Percentiles rank a stretch among this genome's conserved stretches.
Conservation (phyloP, 73 alveolate species). For the Paramecium pentaurelia region DNA sequence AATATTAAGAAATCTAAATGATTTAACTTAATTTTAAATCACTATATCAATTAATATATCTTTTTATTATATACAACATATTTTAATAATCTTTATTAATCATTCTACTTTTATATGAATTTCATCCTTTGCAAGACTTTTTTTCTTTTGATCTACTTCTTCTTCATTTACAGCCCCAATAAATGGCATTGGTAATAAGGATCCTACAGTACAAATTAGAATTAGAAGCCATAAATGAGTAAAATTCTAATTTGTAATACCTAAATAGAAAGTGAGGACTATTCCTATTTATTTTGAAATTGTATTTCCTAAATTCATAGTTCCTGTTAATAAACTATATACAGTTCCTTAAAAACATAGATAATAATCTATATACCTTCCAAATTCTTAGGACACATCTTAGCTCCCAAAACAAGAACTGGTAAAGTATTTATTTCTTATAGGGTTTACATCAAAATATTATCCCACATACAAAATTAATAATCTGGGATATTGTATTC, state of each 20-base stretch:
- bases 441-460: slow-evolving; percentile 58
- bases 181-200: slow-evolving; percentile 20
- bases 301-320: slow-evolving; percentile 75
- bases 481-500: slow-evolving; percentile 60
- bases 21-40: background rate
- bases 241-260: slow-evolving; percentile 66
- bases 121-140: background rate
- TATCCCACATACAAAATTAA: slow-evolving; percentile 51
- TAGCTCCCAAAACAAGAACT: slow-evolving; percentile 75
- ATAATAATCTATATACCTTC: slow-evolving; percentile 58
- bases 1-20: background rate
- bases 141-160: background rate
- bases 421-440: slow-evolving; percentile 77
- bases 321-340: slow-evolving; percentile 75
- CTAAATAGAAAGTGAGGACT: slow-evolving; percentile 64
- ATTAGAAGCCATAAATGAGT: background rate
- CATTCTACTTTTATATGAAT: slow-evolving; percentile 5
- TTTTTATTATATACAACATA: background rate
- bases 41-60: background rate
- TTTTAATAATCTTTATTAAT: background rate
- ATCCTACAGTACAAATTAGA: background rate
- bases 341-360: slow-evolving; percentile 38
- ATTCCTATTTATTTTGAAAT: slow-evolving; percentile 77
- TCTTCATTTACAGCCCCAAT: slow-evolving; percentile 23
- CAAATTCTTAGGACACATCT: slow-evolving; percentile 73